phyloP scores from a whole-genome alignment of 2,329 filamentous ascomycete genomes.

The Escovopsis sp. region DNA sequence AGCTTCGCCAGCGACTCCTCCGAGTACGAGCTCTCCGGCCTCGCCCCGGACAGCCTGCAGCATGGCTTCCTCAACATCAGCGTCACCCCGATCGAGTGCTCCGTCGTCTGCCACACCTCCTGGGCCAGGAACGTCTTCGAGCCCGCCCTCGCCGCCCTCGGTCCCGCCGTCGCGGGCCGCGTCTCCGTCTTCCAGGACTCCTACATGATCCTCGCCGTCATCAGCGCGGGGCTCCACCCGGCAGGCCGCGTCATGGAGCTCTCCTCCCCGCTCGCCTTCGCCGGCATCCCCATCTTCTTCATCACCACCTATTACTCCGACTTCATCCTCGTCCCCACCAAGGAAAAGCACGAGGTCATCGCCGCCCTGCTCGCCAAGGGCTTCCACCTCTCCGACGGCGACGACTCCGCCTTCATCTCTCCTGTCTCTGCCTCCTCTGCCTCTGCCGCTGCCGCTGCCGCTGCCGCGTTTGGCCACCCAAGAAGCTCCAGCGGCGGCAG shows the following conservation, averaged over 20 bases:
- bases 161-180: conserved; percentile 31
- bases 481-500: no score
- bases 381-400: conserved; percentile 66
- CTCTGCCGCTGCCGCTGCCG: no score
- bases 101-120: conserved; percentile 68
- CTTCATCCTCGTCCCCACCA: conserved; percentile 79
- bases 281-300: conserved; percentile 93
- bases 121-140: conserved; percentile 63
- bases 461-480: no score
- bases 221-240: conserved; percentile 78
- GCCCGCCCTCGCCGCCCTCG: conserved; percentile 51
- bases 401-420: conserved; percentile 47
- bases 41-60: conserved; percentile 32
- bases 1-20: conserved; percentile 20
- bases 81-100: conserved; percentile 83
- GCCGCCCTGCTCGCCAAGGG: conserved; percentile 62
- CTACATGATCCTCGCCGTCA: conserved; percentile 80
- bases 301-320: conserved; percentile 97
- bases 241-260: conserved; percentile 83
- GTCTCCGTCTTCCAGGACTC: conserved; percentile 69
- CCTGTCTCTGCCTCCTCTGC: no score
- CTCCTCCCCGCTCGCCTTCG: conserved; percentile 77
- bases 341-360: conserved; percentile 58
- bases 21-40: conserved; percentile 27
- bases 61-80: conserved; percentile 88